Evolutionary conservation across 768 basidiomycete genomes (phyloP), one percentile per base, ranked within the genome.

Genomic region (Favolaschia claudopus): DNA sequence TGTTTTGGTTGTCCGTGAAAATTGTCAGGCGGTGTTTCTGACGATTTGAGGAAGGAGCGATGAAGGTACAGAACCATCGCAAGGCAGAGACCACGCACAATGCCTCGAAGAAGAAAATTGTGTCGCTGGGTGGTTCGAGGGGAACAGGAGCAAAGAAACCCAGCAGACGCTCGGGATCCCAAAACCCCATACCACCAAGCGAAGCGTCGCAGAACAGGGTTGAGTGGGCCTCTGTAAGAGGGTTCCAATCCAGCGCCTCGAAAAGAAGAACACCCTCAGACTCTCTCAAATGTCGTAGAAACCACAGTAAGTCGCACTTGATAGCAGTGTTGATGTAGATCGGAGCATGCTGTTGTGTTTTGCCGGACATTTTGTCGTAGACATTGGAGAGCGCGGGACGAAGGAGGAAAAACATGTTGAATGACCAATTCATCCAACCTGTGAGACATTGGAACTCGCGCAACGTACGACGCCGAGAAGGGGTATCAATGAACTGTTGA

Each of bases 1-100:
- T n/a, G n/a, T n/a, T n/a, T n/a, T n/a, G n/a, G n/a, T 63, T 73
- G 53, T 74, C 69, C 8, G 66, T 57, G 55, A 44, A 67, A 14
- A 72, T 56, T 6, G 38, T 47, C 5, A 70, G 17, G 1, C 65
- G 63, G 15, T n/a, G n/a, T n/a, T n/a, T n/a, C n/a, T 49, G 5
- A 55, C 34, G 48, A 12, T 7, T 27, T n/a, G 28, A 19, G 42
- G 38, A 29, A 55, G 52, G 33, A 10, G 34, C n/a, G 34, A n/a
- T 36, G n/a, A 32, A 44, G 5, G 13, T 25, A 17, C n/a, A n/a
- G n/a, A n/a, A n/a, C n/a, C n/a, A n/a, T n/a, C n/a, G n/a, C n/a
- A n/a, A n/a, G n/a, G n/a, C n/a, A n/a, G n/a, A n/a, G n/a, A n/a
- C n/a, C n/a, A n/a, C n/a, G n/a, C n/a, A n/a, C n/a, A n/a, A n/a